Percentiles rank a stretch among this genome's conserved stretches.
Evolutionary conservation across 805 yeast genomes (phyloP).

Genomic region (Yarrowia divulgata): DNA sequence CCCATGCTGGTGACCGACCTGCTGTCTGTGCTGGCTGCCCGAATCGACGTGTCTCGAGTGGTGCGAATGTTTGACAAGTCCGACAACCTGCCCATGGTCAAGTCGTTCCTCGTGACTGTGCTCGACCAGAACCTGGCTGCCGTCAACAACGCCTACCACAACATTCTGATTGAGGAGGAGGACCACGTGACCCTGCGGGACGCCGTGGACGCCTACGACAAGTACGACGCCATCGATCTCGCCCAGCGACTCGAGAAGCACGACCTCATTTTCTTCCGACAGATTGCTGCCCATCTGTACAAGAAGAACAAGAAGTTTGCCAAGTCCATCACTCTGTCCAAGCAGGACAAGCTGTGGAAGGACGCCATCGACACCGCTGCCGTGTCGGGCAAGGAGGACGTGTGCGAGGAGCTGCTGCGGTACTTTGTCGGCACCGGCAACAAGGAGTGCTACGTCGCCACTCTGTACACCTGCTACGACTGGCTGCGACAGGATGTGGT

Average conservation of each 20-base stretch:
- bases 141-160: slow-evolving; percentile 95
- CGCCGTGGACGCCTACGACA: slow-evolving; percentile 86
- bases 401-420: slow-evolving; percentile 85
- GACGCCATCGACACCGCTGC: slow-evolving; percentile 95
- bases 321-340: slow-evolving; percentile 86
- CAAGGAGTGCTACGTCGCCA: slow-evolving; percentile 91
- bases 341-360: slow-evolving; percentile 91
- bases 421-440: slow-evolving; percentile 97
- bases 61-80: slow-evolving; percentile 93
- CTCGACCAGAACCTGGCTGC: slow-evolving; percentile 87
- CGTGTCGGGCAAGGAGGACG: slow-evolving; percentile 74
- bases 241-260: slow-evolving; percentile 94
- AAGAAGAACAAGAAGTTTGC: slow-evolving; percentile 93
- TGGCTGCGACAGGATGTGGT: slow-evolving; percentile 82
- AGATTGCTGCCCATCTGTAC: slow-evolving; percentile 92
- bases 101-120: slow-evolving; percentile 92
- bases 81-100: slow-evolving; percentile 94
- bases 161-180: slow-evolving; percentile 92
- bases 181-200: slow-evolving; percentile 89
- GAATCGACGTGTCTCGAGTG: slow-evolving; percentile 92
- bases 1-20: slow-evolving; percentile 90
- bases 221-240: slow-evolving; percentile 89
- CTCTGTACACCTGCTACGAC: slow-evolving; percentile 84
- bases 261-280: slow-evolving; percentile 89
- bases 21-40: slow-evolving; percentile 81